Evolutionary conservation across 345 rosid genomes (phyloP), one percentile per base, ranked within the genome.

Genomic region (Cardiospermum halicacabum): DNA sequence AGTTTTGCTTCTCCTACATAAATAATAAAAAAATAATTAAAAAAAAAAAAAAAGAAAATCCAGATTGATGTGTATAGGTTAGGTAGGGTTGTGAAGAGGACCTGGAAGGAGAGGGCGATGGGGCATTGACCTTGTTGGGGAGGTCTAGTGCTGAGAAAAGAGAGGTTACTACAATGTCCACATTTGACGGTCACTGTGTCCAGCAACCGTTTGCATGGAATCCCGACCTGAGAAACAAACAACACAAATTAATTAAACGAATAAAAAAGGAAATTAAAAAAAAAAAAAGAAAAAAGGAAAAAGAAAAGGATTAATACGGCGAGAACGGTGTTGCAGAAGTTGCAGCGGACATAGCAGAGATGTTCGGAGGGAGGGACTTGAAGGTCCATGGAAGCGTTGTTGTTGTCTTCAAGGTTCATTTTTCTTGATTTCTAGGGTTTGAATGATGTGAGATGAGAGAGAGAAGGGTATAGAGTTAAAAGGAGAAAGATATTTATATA

Each of bases 131-230:
- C 80, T 42, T 82, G 89, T 39, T 72, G 56, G 37, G 96, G 93
- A 81, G 96, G 85, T 53, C 86, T 83, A 22, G 96, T 78, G 84
- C 89, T 83, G 65, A 94, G 97, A 70, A 89, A 91, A 12, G 97
- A 89, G 42, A 94, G 89, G 78, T 91, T 87, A 65, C 97, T 86
- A 72, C 96, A 91, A 66, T 94, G 99, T 0, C 97, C 99, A 36
- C 99, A 94, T 73, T 91, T 94, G 79, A 94, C 99, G 4, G 97
- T 91, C 75, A 89, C 96, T 4, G 97, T 89, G 57, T 91, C 97
- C 67, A 91, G 80, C 89, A 84, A 64, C 69, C 91, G 69, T 79
- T 89, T 91, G 89, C 84, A 66, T 70, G 99, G 99, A 72, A 94
- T 87, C 67, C 96, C 96, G 26, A 94, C 99, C 99, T 93, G n/a